Base-by-base conservation (phyloP, 805 yeast species). In the Jamesozyma rosinii region DNA sequence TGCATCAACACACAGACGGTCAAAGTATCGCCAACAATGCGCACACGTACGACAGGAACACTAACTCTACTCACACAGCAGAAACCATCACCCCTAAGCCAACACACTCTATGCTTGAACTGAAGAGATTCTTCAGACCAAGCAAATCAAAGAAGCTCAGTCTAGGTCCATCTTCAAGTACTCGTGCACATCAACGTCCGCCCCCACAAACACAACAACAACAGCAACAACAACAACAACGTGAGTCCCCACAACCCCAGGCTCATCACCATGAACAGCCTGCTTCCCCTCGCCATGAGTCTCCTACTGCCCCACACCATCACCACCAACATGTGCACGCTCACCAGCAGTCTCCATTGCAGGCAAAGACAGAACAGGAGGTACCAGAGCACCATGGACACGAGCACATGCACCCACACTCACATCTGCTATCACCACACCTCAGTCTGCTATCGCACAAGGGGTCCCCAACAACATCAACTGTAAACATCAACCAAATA, bases 111-210 rank as follows among this genome's bases (percentile, higher is more conserved):
- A 79, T 81, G 83, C 77, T 73, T 24, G 87, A 81, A 49, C 64
- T 81, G 61, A 81, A 81, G 55, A 70, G 83, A 52, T 80, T 81
- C 50, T 80, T 81, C 59, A 75, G 82, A 55, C 84, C 85, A 2
- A 15, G 30, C 5, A 27, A 22, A 6, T 35, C 21, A 15, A 41
- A 37, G 21, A 41, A 41, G 17, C 30, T 31, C 5, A 35, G 5
- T 4, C 26, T 22, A 11, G 15, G 26, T 5, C 18, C 15, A 19
- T 6, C 29, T 24, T 24, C 29, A 24, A 11, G 29, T 24, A 24
- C 29, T 24, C n/a, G n/a, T n/a, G n/a, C n/a, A n/a, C n/a, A n/a
- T n/a, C n/a, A n/a, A n/a, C n/a, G n/a, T n/a, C n/a, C n/a, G n/a
- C n/a, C n/a, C n/a, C n/a, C n/a, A n/a, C n/a, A n/a, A n/a, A n/a